Evolutionary conservation across 2,329 filamentous ascomycete genomes (phyloP).

Genomic region (Madurella fahalii): DNA sequence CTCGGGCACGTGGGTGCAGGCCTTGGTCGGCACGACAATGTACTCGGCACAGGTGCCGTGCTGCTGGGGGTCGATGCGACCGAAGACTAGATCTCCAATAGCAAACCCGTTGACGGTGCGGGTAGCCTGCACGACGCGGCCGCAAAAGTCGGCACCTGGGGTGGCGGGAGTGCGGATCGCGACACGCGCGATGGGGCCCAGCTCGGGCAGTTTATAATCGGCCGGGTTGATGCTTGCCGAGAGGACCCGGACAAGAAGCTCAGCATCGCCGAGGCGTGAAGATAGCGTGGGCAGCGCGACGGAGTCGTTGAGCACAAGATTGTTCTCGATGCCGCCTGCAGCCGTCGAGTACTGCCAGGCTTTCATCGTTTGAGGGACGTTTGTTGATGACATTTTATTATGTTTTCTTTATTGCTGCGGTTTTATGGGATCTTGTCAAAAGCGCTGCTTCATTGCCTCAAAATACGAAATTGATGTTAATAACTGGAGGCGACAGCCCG

Average conservation of each 20-base stretch:
- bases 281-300: constrained; percentile 39
- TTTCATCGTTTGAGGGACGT: constrained; percentile 41
- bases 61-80: constrained; percentile 28
- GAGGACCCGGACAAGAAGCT: constrained; percentile 54
- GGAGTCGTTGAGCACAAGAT: constrained; percentile 43
- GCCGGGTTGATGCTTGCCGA: constrained; percentile 55
- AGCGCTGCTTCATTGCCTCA: neutral
- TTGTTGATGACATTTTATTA: constrained; percentile 5
- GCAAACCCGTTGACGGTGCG: constrained; percentile 30
- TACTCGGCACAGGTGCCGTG: constrained; percentile 40
- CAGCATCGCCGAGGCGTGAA: constrained; percentile 32
- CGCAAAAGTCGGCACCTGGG: constrained; percentile 49
- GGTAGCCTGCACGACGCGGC: constrained; percentile 38
- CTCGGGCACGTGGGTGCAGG: constrained; percentile 38
- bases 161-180: constrained; percentile 40
- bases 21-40: constrained; percentile 24
- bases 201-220: constrained; percentile 60
- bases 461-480: too few species aligned
- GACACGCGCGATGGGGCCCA: constrained; percentile 37
- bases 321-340: constrained; percentile 47
- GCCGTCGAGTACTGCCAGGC: constrained; percentile 54
- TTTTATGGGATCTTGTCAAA: neutral
- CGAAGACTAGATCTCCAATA: constrained; percentile 44
- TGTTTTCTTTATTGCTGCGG: neutral
- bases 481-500: too few species aligned